Conservation (phyloP, 768 basidiomycete species). For the Clavulina sp. region DNA sequence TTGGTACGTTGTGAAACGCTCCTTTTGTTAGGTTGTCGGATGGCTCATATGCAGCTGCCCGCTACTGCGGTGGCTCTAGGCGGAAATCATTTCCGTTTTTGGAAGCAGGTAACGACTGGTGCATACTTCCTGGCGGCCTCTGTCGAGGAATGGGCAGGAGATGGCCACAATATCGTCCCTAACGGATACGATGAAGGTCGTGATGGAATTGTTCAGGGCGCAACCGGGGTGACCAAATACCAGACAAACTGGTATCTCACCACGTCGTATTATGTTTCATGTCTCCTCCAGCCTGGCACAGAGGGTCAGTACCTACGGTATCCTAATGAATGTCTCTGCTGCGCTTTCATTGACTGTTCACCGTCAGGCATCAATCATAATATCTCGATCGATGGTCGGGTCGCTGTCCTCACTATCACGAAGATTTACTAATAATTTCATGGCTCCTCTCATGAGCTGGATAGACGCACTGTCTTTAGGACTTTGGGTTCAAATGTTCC, state of each 20-base stretch:
- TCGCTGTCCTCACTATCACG: not conserved
- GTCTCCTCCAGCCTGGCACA: not conserved
- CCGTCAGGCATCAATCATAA: conserved; percentile 1
- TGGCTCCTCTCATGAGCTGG: too few relatives aligned
- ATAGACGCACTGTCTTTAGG: too few relatives aligned
- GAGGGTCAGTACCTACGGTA: not conserved
- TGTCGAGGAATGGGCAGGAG: not conserved
- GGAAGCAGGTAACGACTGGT: not conserved
- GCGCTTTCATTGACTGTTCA: not conserved
- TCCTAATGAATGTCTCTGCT: not conserved
- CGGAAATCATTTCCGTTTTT: conserved; percentile 2
- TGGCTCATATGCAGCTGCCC: not conserved
- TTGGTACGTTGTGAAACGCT: too few relatives aligned
- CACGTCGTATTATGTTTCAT: not conserved
- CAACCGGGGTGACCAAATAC: not conserved
- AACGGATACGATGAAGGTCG: conserved; percentile 1
- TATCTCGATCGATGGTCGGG: conserved; percentile 1
- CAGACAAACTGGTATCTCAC: not conserved
- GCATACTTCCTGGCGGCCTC: not conserved
- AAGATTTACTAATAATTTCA: too few relatives aligned
- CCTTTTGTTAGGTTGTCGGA: too few relatives aligned
- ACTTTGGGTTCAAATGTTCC: too few relatives aligned
- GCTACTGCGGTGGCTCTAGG: not conserved
- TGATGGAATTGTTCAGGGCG: not conserved
- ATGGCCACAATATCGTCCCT: not conserved